Base-by-base conservation (phyloP, 768 basidiomycete species). In the Leucocoprinus sp. region DNA sequence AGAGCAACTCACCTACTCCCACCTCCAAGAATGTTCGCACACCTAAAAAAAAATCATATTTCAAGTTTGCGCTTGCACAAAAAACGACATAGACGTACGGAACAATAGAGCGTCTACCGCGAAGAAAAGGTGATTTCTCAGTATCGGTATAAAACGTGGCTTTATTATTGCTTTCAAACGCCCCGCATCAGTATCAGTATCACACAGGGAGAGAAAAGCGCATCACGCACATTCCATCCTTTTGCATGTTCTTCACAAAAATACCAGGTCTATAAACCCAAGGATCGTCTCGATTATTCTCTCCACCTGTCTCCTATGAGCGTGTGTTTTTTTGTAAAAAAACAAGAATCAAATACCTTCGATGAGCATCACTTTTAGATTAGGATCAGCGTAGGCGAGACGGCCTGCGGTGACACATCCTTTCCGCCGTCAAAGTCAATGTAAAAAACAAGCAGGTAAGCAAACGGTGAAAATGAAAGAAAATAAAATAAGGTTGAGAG, bases 251-350 rank as follows among this genome's bases (percentile, higher is more conserved):
- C 60, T 64, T 74, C 43, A 80, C 78, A 49, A 71, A 82, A 55
- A 83, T 81, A 54, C 81, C 82, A 36, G 80, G 80, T 31, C 78
- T 66, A 59, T 83, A 84, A 40, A 84, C 82, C 81, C 80, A 83
- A 35, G 81, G 82, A 50, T 84, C 82, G 53, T 82, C 80, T 11
- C 78, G 68, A 62, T 83, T 84, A 67, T 82, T 82, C 15, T 77
- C 76, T 47, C 82, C 80, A 43, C 70, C 80, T 81, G 21, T 2
- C 11, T n/a, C 18, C 19, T 2, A 6, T 31, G 29, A 26, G 27
- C 2, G 5, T 15, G 9, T 6, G 29, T 7, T 1, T 8, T 21
- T 17, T 17, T 6, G 27, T 19, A n/a, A 6, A 23, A 9, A 7
- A 17, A 23, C 2, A 12, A 15, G 24, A 35, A 60, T 17, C 8